Evolutionary conservation across 306 rosid genomes (phyloP), one percentile per base, ranked within the genome.

Genomic region (Cucurbita ficifolia): DNA sequence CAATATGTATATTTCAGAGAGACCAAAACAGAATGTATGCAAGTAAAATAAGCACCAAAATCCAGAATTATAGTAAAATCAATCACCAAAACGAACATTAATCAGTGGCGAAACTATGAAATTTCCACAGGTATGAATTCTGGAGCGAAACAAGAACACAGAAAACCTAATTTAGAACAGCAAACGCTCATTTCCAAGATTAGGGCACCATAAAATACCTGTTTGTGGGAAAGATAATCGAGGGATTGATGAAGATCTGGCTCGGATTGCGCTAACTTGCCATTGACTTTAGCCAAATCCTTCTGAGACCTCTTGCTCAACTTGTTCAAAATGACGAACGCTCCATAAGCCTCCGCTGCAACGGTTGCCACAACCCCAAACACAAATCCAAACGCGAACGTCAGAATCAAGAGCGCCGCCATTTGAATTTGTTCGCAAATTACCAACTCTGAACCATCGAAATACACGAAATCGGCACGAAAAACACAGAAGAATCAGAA

Each of bases 311-410:
- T 87, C 50, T 43, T 50, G 57, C 65, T 79, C 81, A 94, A 80
- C 79, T 92, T 81, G 39, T 82, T 81, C 19, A 94, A 12, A 76
- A 91, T 24, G 72, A 86, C 46, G 11, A 67, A 77, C 14, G 83
- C 19, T 8, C 82, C 86, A 19, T 84, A 12, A 24, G 87, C 92
- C 86, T 91, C 86, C 8, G 79, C 80, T 16, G 82, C 95, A 51
- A 87, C 39, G 77, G 91, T 81, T 33, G 75, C 84, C 77, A 78
- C 73, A 19, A 77, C 92, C 74, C 99, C 99, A 72, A 88, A 81
- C 51, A 77, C 36, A 75, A 94, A 88, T 22, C 97, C 98, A 18
- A 89, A 7, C 13, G 88, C 35, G 73, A 89, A 73, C 84, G 80
- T 81, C 7, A 57, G 70, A 56, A 79, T 80, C 79, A 52, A 75